phyloP scores from a whole-genome alignment of 2,329 filamentous ascomycete genomes.

The Diaporthe sp. region DNA sequence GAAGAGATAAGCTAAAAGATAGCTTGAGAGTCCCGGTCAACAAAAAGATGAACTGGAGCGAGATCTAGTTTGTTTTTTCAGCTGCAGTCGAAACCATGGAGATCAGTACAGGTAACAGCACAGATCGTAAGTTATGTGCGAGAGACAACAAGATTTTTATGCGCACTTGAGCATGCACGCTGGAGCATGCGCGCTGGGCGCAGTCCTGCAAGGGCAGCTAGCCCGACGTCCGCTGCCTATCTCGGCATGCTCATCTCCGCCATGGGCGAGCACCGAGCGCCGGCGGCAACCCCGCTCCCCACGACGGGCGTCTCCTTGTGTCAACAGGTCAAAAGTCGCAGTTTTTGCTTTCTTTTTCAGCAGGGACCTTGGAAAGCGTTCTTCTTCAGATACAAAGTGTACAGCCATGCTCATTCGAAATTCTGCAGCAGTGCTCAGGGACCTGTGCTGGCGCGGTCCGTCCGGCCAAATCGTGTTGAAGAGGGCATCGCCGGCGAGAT shows the following conservation, averaged over 20 bases:
- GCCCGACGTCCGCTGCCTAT: background rate
- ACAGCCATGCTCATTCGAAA: background rate
- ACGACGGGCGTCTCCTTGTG: background rate
- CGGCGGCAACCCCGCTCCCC: constrained; percentile 13
- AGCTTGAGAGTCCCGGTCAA: too few relatives aligned
- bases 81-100: background rate
- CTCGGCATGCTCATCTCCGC: background rate
- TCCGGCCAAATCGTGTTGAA: background rate
- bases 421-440: background rate
- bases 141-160: background rate
- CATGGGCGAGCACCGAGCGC: background rate
- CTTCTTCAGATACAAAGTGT: background rate
- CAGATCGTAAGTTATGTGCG: background rate
- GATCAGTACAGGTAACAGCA: too few relatives aligned
- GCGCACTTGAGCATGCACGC: background rate
- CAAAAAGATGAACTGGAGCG: background rate
- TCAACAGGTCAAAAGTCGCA: background rate
- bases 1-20: background rate
- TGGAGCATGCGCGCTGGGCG: background rate
- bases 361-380: accelerated
- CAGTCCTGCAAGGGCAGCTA: background rate
- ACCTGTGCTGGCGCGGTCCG: background rate
- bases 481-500: background rate
- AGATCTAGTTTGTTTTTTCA: background rate
- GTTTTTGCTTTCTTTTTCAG: background rate